These are phyloP conservation scores for Metschnikowia santaceciliae DNA, from an alignment of 805 yeast genomes.

Conservation along the genomic window DNA sequence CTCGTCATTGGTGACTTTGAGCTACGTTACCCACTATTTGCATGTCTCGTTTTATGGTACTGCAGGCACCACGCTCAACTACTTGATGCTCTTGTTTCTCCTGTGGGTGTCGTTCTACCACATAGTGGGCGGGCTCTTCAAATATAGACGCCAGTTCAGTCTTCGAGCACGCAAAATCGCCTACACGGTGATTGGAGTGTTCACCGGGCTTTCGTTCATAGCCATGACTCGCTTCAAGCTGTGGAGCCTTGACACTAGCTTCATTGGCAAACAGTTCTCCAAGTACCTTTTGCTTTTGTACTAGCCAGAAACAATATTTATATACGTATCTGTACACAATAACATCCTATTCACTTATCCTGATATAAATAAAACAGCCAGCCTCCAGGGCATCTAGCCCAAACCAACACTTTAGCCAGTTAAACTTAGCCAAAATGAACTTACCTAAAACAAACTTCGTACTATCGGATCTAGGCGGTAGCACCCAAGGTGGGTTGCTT, in stretches of 20 bases:
- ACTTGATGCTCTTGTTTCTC: slow-evolving; percentile 15
- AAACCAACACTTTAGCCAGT: no score
- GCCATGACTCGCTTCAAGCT: slow-evolving; percentile 30
- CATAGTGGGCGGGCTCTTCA: slow-evolving; percentile 48
- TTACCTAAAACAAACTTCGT: not conserved
- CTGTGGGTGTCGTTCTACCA: slow-evolving; percentile 45
- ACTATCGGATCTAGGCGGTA: slow-evolving; percentile 1
- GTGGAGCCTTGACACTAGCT: slow-evolving; percentile 24
- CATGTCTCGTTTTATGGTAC: slow-evolving; percentile 12
- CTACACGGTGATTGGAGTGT: slow-evolving; percentile 36
- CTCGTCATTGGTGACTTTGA: slow-evolving; percentile 50
- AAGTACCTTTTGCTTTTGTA: slow-evolving; percentile 20
- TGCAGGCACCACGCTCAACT: slow-evolving; percentile 12
- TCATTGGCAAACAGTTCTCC: slow-evolving; percentile 26
- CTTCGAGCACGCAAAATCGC: slow-evolving; percentile 41
- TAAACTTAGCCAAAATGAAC: not conserved
- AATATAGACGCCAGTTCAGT: slow-evolving; percentile 41
- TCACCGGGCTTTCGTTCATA: slow-evolving; percentile 34
- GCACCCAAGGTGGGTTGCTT: slow-evolving; percentile 56
- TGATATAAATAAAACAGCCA: not conserved
- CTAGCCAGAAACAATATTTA: not conserved
- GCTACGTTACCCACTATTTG: slow-evolving; percentile 40
- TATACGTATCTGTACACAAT: not conserved
- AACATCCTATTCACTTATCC: not conserved
- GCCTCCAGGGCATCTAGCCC: slow-evolving; percentile 3